Conservation (phyloP, 164 flowering plant species). For the Liriodendron chinense region DNA sequence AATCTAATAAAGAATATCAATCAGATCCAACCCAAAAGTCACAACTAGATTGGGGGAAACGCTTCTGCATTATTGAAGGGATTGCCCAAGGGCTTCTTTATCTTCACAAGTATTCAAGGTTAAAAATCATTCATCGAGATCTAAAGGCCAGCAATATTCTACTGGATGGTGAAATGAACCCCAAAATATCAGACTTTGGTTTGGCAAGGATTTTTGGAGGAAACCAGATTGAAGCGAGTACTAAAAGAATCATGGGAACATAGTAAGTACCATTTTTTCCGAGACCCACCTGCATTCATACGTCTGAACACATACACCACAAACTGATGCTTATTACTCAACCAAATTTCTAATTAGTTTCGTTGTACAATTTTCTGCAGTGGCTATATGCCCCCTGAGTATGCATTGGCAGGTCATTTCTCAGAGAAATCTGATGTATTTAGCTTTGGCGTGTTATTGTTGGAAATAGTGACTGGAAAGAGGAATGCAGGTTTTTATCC, state of each 20-base stretch:
- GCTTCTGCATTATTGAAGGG: constrained; percentile 29
- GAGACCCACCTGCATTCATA: not conserved
- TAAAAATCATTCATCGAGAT: constrained; percentile 51
- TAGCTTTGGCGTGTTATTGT: not conserved
- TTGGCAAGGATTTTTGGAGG: constrained; percentile 37
- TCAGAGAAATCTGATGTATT: not conserved
- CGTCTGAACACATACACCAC: too few species aligned
- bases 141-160: constrained; percentile 55
- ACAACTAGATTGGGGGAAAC: constrained; percentile 25
- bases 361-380: too few species aligned
- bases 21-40: not conserved
- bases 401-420: not conserved
- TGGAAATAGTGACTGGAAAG: not conserved
- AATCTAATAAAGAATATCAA: not conserved
- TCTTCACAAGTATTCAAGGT: constrained; percentile 54
- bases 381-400: too few species aligned
- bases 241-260: constrained; percentile 32
- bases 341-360: too few species aligned
- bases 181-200: constrained; percentile 56
- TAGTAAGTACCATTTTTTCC: constrained; percentile 23
- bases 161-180: constrained; percentile 40
- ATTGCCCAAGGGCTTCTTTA: constrained; percentile 55
- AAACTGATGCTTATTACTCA: too few species aligned
- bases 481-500: not conserved
- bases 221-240: constrained; percentile 21